Evolutionary conservation across 176 grass and related monocot genomes (phyloP).

Genomic region (Dactylis glomerata): DNA sequence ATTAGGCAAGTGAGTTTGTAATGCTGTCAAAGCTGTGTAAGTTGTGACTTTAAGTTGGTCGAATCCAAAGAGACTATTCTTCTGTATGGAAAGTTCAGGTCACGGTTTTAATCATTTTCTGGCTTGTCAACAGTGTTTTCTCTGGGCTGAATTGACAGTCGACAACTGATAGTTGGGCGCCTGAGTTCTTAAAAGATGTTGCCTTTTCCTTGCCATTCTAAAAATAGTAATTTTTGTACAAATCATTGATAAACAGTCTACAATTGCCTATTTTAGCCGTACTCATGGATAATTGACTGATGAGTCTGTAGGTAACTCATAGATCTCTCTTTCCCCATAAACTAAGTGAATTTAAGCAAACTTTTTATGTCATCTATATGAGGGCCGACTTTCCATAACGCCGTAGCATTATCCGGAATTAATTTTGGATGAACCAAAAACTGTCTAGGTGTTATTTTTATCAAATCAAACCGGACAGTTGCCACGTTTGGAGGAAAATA

Average conservation of each 20-base stretch:
- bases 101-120: background rate
- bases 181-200: background rate
- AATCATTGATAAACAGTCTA: conserved; percentile 6
- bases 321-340: background rate
- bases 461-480: too few species aligned
- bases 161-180: background rate
- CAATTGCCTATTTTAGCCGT: conserved; percentile 1
- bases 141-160: background rate
- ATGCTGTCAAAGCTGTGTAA: background rate
- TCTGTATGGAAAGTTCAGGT: background rate
- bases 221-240: background rate
- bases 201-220: background rate
- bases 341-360: background rate
- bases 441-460: too few species aligned
- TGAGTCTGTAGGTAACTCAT: conserved; percentile 25
- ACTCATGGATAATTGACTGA: conserved; percentile 10
- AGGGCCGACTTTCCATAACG: too few species aligned
- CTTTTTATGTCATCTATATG: background rate
- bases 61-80: background rate
- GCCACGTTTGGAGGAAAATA: too few species aligned
- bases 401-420: too few species aligned
- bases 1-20: background rate
- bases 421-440: too few species aligned
- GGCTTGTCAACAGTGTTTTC: background rate
- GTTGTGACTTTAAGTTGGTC: background rate